These are phyloP conservation scores for Metschnikowia noctiluminum DNA, from an alignment of 805 yeast genomes.

Conservation along the genomic window DNA sequence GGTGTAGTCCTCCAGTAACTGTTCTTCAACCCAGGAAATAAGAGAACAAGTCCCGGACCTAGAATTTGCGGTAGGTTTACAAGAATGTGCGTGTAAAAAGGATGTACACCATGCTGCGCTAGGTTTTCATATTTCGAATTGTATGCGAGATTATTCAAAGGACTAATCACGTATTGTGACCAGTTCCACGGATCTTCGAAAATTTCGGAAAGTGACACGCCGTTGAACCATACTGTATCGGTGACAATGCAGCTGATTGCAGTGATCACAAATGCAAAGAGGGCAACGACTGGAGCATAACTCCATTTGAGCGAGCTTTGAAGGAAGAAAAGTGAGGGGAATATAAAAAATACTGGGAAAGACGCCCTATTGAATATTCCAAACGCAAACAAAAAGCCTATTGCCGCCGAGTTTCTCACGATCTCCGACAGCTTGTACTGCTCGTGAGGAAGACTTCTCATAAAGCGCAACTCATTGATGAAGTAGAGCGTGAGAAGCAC, in stretches of 20 bases:
- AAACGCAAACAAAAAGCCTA: conserved; percentile 41
- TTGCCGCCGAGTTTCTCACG: conserved; percentile 38
- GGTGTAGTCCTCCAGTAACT: conserved; percentile 51
- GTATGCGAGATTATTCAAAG: conserved; percentile 73
- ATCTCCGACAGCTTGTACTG: conserved; percentile 12
- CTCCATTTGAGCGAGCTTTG: conserved; percentile 40
- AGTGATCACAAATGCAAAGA: conserved; percentile 31
- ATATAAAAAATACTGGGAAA: conserved; percentile 66
- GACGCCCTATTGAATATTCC: conserved; percentile 87
- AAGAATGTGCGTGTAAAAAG: conserved; percentile 67
- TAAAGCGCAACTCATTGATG: conserved; percentile 40
- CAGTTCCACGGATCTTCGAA: conserved; percentile 13
- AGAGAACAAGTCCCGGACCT: conserved; percentile 65
- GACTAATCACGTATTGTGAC: conserved; percentile 53
- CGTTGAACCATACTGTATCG: conserved; percentile 51
- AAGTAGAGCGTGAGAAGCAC: conserved; percentile 49
- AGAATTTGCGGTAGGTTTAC: conserved; percentile 75
- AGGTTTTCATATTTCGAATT: conserved; percentile 60
- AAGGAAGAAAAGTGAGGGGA: conserved; percentile 55
- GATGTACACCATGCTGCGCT: conserved; percentile 78
- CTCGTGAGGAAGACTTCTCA: conserved; percentile 14
- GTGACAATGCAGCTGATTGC: conserved; percentile 38
- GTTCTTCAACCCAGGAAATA: conserved; percentile 34
- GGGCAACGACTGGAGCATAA: conserved; percentile 25
- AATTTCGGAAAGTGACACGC: conserved; percentile 6